Conservation (phyloP, 1,139 yeast species). For the Kodamaea ohmeri region DNA sequence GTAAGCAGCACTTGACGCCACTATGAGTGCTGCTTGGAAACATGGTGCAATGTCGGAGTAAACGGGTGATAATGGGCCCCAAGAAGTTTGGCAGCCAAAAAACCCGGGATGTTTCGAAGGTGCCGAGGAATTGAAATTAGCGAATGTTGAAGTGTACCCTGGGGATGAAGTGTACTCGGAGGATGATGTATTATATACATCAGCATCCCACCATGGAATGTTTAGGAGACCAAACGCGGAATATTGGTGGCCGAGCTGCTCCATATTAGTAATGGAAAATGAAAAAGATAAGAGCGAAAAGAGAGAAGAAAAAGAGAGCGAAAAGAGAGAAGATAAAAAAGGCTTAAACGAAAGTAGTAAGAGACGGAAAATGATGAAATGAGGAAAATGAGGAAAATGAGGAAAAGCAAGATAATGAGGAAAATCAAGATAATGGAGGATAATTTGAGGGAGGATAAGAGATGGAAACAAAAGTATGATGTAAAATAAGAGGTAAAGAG, state of each 20-base stretch:
- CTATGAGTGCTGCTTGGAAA: constrained; percentile 68
- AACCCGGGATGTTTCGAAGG: too few species aligned
- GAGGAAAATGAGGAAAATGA: not conserved
- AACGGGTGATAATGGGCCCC: constrained; percentile 63
- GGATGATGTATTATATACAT: not conserved
- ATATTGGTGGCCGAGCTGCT: constrained; percentile 10
- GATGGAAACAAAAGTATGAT: not conserved
- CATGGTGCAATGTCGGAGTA: constrained; percentile 80
- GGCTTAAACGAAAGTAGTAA: not conserved
- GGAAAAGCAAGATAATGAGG: not conserved
- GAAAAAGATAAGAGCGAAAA: not conserved
- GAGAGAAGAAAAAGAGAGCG: not conserved
- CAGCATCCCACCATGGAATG: constrained; percentile 4
- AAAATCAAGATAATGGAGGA: not conserved
- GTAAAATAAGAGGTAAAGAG: too few species aligned
- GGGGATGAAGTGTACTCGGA: not conserved
- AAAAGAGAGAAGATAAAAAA: not conserved
- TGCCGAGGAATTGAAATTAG: too few species aligned
- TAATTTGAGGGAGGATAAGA: not conserved
- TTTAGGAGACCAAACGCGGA: constrained; percentile 6
- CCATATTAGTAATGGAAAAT: constrained; percentile 7
- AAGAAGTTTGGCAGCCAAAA: constrained; percentile 43
- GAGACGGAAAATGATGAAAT: not conserved
- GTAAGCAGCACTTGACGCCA: constrained; percentile 49
- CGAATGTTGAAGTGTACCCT: too few species aligned